Percentiles rank a stretch among this genome's conserved stretches.
phyloP scores from a whole-genome alignment of 495 filamentous ascomycete species.

The Cenococcum geophilum region DNA sequence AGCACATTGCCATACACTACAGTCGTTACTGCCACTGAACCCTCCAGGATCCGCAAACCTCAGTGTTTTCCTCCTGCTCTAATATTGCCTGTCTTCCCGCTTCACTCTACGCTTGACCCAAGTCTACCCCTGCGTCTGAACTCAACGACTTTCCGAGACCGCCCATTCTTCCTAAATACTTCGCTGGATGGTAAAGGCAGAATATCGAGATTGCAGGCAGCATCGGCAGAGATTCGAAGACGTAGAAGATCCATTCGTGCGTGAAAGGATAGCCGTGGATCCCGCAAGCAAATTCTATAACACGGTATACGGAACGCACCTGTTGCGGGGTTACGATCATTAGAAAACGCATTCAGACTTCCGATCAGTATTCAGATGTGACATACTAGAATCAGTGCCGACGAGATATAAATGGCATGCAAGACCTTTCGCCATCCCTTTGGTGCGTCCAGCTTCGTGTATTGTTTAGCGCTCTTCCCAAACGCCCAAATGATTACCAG shows the following conservation, averaged over 20 bases:
- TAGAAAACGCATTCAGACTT: background rate
- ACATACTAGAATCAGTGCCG: slow-evolving; percentile 34
- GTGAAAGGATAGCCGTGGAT: slow-evolving; percentile 37
- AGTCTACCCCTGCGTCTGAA: slow-evolving; percentile 1
- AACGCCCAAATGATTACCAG: slow-evolving; percentile 31
- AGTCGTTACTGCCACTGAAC: too few relatives aligned
- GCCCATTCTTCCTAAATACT: slow-evolving; percentile 10
- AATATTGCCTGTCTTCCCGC: background rate
- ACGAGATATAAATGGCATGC: slow-evolving; percentile 31
- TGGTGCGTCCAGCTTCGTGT: slow-evolving; percentile 8
- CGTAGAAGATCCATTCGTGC: slow-evolving; percentile 41
- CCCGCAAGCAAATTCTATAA: slow-evolving; percentile 39
- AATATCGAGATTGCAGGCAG: slow-evolving; percentile 32
- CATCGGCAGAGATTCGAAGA: slow-evolving; percentile 42
- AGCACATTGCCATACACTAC: too few relatives aligned
- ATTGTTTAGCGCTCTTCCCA: slow-evolving; percentile 8
- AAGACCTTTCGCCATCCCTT: slow-evolving; percentile 31
- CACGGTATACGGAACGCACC: slow-evolving; percentile 38
- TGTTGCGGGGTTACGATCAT: background rate
- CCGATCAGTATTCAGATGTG: background rate
- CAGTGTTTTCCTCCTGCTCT: background rate
- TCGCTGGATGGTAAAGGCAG: slow-evolving; percentile 19
- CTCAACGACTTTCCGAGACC: background rate
- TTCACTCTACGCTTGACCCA: background rate
- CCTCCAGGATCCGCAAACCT: background rate